A percentile compares a stretch with the other conserved stretches of the same genome.
Evolutionary conservation across 2,329 filamentous ascomycete species (phyloP).

Genomic region (Alternaria brassicae): DNA sequence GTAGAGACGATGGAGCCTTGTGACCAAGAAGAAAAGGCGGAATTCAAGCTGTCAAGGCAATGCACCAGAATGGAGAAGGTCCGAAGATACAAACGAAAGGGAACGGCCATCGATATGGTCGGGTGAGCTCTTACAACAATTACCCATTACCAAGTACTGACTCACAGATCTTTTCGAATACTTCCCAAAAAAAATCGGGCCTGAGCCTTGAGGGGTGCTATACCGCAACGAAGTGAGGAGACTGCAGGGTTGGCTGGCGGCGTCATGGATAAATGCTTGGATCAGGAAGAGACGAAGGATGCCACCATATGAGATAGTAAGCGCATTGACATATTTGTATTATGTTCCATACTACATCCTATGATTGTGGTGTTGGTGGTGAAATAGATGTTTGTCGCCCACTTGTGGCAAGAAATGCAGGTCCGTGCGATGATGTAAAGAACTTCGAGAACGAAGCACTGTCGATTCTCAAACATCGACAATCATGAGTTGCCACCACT

Average conservation of each 20-base stretch:
- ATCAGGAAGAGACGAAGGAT: neutral
- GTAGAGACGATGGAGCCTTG: neutral
- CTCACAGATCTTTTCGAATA: neutral
- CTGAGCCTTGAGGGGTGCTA: neutral
- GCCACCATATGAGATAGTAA: neutral
- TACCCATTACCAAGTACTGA: neutral
- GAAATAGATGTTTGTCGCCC: neutral
- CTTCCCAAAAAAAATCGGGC: neutral
- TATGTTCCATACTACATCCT: neutral
- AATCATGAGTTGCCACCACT: slow-evolving; percentile 41
- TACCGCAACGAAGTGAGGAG: neutral
- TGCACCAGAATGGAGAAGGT: neutral
- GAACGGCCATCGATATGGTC: neutral
- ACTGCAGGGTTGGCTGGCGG: neutral
- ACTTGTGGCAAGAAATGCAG: neutral
- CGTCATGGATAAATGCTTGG: neutral
- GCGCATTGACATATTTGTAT: neutral
- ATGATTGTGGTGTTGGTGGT: neutral
- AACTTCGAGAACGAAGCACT: slow-evolving; percentile 12
- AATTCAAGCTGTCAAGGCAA: neutral
- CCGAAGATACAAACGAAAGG: neutral
- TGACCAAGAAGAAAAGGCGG: neutral
- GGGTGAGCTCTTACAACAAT: neutral
- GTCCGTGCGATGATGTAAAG: slow-evolving; percentile 24
- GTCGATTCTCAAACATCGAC: slow-evolving; percentile 1